Base-by-base conservation (phyloP, 345 rosid species). In the Linum trigynum region DNA sequence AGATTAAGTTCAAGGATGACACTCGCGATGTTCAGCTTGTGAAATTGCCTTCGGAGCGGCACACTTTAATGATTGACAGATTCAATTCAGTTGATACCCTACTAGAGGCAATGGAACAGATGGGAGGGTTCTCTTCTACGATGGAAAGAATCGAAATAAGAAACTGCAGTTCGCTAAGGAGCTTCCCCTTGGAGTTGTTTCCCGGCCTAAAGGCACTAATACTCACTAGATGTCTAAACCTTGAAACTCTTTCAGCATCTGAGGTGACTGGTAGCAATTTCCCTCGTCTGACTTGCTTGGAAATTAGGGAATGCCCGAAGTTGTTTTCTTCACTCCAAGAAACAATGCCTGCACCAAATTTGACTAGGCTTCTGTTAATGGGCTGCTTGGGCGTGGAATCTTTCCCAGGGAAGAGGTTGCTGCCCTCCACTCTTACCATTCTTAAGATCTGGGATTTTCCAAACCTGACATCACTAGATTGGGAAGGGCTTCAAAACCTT, bases 111-210 rank as follows among this genome's bases (percentile, higher is more conserved):
- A 40, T 55, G 50, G 50, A 41, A 38, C 59, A 51, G 48, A 10
- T 55, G 17, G 63, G 36, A 38, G 38, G 39, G 8, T 7, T 51
- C 56, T 12, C 23, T 59, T 39, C 48, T 3, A 38, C 41, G 10
- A 36, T 45, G 35, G 60, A 62, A 45, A 40, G 65, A 41, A 63
- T 72, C 50, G 55, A 43, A 38, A 59, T 72, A 23, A 57, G 11
- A 39, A 37, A 39, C 10, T 57, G 62, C 5, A 16, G 41, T 32
- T 67, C 60, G 15, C 43, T 67, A 2, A 48, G 16, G 60, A 56
- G 55, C 59, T 67, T 72, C 61, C 63, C 75, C 38, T 38, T 35
- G 41, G 71, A 67, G 37, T 35, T 67, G 57, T 72, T 63, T 63
- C 71, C 64, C 12, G 32, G 39, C 35, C 38, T 67, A 9, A 56